These are phyloP conservation scores for Oryza glumipatula DNA, from an alignment of 176 grass and related monocot genomes.

Conservation along the genomic window DNA sequence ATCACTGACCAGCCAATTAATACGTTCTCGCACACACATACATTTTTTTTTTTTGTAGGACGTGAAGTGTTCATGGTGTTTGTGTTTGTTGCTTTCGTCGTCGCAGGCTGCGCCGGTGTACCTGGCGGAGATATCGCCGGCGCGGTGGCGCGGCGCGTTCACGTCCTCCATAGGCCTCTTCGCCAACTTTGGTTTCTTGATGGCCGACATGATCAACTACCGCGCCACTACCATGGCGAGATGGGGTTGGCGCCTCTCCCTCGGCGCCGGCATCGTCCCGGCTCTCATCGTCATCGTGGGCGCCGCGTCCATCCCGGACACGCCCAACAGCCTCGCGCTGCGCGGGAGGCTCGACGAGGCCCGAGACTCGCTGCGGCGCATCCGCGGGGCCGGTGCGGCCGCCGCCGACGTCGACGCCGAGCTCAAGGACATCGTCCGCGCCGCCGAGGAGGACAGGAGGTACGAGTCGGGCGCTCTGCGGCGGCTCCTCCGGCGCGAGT, in stretches of 20 bases:
- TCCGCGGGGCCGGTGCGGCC: conserved; percentile 38
- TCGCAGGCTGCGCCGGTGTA: conserved; percentile 60
- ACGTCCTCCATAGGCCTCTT: conserved; percentile 76
- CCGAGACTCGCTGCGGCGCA: conserved; percentile 46
- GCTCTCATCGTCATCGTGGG: conserved; percentile 51
- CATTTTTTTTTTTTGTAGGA: too few relatives aligned
- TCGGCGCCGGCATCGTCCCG: conserved; percentile 60
- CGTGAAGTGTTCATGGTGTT: neutral
- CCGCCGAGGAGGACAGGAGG: conserved; percentile 42
- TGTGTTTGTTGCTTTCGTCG: neutral
- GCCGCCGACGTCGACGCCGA: conserved; percentile 48
- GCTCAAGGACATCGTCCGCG: conserved; percentile 48
- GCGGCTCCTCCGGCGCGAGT: conserved; percentile 52
- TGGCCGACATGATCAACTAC: conserved; percentile 76
- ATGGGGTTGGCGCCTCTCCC: conserved; percentile 79
- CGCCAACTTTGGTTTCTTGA: conserved; percentile 63
- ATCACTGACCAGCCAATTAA: neutral
- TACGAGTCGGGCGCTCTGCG: conserved; percentile 47
- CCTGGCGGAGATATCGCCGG: conserved; percentile 76
- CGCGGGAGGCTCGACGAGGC: conserved; percentile 55
- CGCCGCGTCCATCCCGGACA: conserved; percentile 59
- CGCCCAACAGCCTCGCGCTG: conserved; percentile 70
- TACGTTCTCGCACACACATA: neutral
- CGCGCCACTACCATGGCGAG: conserved; percentile 46
- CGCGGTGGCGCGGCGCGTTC: conserved; percentile 80